phyloP scores from a whole-genome alignment of 169 alveolate species.

The Plasmodium falciparum region DNA sequence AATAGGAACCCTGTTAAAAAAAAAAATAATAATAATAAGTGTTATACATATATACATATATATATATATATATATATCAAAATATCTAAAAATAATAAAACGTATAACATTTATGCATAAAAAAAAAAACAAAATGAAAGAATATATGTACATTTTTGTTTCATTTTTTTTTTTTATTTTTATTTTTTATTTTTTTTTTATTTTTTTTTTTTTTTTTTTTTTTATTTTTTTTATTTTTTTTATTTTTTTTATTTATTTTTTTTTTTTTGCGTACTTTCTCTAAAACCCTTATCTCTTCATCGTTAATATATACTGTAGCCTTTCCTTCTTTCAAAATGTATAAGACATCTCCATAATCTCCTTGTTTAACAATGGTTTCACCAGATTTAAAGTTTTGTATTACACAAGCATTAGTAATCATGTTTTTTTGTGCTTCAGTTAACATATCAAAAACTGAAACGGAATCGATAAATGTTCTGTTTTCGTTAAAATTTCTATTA shows the following conservation, averaged over 20 bases:
- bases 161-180: too few species aligned
- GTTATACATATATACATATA: not conserved
- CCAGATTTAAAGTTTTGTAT: slow-evolving; percentile 87
- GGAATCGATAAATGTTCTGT: slow-evolving; percentile 90
- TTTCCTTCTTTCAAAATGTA: slow-evolving; percentile 92
- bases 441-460: slow-evolving; percentile 91
- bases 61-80: not conserved
- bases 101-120: not conserved
- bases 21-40: slow-evolving; percentile 11
- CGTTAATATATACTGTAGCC: slow-evolving; percentile 90
- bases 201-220: too few species aligned
- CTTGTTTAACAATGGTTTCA: slow-evolving; percentile 92
- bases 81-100: not conserved
- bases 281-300: slow-evolving; percentile 86
- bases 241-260: too few species aligned
- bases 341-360: slow-evolving; percentile 93
- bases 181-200: too few species aligned
- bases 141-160: too few species aligned
- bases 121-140: not conserved
- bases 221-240: too few species aligned
- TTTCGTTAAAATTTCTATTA: slow-evolving; percentile 91
- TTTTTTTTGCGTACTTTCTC: slow-evolving; percentile 55
- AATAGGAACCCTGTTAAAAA: slow-evolving; percentile 90
- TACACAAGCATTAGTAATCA: slow-evolving; percentile 92
- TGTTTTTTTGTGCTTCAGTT: slow-evolving; percentile 91